Evolutionary conservation across 352 stramenopile genomes (phyloP).

Genomic region (Phytophthora sansomeana): DNA sequence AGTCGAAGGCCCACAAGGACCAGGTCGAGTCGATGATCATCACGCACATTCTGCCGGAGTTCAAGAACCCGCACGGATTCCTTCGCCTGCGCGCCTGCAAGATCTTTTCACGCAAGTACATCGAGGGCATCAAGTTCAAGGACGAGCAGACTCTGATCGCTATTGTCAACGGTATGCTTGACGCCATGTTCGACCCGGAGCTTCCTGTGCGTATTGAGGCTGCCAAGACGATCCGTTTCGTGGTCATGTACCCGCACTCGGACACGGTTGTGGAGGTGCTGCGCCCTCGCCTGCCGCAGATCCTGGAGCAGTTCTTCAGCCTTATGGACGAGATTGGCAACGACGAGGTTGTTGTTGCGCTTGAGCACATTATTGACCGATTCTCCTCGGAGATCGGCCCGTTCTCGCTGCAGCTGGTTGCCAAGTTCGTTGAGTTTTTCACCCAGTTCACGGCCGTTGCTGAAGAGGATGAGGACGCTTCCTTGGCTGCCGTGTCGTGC

Average conservation of each 20-base stretch:
- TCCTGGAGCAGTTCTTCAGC: conserved; percentile 98
- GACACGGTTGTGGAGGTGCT: conserved; percentile 87
- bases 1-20: conserved; percentile 94
- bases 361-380: conserved; percentile 96
- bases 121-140: conserved; percentile 92
- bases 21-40: conserved; percentile 95
- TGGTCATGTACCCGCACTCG: conserved; percentile 89
- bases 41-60: conserved; percentile 96
- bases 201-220: conserved; percentile 98
- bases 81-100: conserved; percentile 95
- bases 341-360: conserved; percentile 96
- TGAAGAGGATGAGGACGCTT: conserved; percentile 96
- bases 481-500: conserved; percentile 94
- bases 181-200: conserved; percentile 94
- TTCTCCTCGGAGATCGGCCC: conserved; percentile 97
- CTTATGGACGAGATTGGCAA: conserved; percentile 99
- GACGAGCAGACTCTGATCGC: conserved; percentile 88
- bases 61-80: conserved; percentile 95
- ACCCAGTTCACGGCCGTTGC: conserved; percentile 93
- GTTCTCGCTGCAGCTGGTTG: conserved; percentile 93
- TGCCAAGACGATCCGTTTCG: conserved; percentile 89
- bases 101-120: conserved; percentile 96
- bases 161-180: conserved; percentile 85
- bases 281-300: conserved; percentile 93
- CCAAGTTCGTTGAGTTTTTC: conserved; percentile 96